Base-by-base conservation (phyloP, 495 filamentous ascomycete genomes). In the Aspergillus panamensis region DNA sequence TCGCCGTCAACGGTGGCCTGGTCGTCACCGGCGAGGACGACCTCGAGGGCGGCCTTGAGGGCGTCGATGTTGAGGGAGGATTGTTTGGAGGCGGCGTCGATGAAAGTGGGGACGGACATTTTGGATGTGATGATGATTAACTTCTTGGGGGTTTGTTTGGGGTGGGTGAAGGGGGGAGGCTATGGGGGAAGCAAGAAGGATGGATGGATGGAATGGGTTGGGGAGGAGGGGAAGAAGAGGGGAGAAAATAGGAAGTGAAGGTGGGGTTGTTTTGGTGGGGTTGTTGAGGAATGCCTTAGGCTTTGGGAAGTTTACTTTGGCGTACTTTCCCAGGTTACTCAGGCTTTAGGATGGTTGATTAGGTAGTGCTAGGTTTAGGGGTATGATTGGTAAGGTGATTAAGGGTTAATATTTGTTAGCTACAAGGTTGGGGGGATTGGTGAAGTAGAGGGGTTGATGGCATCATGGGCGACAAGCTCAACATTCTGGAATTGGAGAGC, bases 81-180 rank as follows among this genome's bases (percentile, higher is more conserved):
- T 56, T 73, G 68, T 58, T 70, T 63, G 57, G 64, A 48, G 37
- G 65, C 59, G 66, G 61, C 67, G 55, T 62, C 51, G 58, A 66
- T 62, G 66, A 72, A 76, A 51, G 55, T 31, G 29, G 66, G 43
- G 53, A 70, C 57, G 45, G 70, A 59, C 73, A 76, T 76, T 50
- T 48, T 76, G 63, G 29, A 10, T 37, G 20, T 31, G 37, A 0
- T 45, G 40, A 25, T 57, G 25, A 39, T 53, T 43, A 31, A 47
- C 21, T 33, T 59, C 58, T 59, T 33, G 44, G 47, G n/a, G 17
- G 31, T n/a, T n/a, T 51, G 16, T 37, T 5, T 25, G 25, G 25
- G 30, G 33, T 44, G 35, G 33, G 14, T 17, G 44, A 20, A 49
- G 17, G 39, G 14, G 25, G 44, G 29, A 49, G 17, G 39, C 25